A percentile compares a stretch with the other conserved stretches of the same genome.
These are phyloP conservation scores for Primulina eburnea DNA, from an alignment of 257 asterid genomes.

Conservation along the genomic window DNA sequence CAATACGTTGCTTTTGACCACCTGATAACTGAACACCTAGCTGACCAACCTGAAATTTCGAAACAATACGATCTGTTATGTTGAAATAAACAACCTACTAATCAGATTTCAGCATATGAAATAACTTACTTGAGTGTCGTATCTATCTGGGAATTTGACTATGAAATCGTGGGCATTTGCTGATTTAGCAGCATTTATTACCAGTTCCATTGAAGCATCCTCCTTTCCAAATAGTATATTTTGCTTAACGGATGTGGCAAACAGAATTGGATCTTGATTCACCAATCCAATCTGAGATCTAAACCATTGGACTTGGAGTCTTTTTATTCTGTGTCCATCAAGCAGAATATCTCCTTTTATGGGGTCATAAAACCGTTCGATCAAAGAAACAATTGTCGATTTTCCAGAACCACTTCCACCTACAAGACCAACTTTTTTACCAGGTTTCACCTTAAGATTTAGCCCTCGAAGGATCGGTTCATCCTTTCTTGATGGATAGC, in stretches of 20 bases:
- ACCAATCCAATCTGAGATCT: constrained; percentile 82
- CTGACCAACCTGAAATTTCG: not conserved
- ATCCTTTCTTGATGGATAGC: constrained; percentile 42
- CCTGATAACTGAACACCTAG: not conserved
- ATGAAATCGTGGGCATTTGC: constrained; percentile 79
- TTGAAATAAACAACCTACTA: not conserved
- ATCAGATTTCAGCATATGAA: not conserved
- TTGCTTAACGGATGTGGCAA: constrained; percentile 73
- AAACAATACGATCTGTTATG: not conserved
- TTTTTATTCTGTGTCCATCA: constrained; percentile 68
- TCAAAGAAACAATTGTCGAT: constrained; percentile 61
- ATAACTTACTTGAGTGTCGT: constrained; percentile 47
- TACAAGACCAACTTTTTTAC: constrained; percentile 38
- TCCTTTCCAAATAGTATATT: constrained; percentile 73
- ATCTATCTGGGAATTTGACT: constrained; percentile 53
- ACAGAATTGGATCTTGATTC: constrained; percentile 79
- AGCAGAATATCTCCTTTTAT: constrained; percentile 63
- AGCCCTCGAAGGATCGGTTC: constrained; percentile 33
- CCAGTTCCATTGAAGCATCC: constrained; percentile 63
- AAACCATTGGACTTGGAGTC: constrained; percentile 73
- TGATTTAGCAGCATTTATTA: constrained; percentile 62
- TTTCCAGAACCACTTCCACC: constrained; percentile 79
- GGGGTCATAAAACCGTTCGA: constrained; percentile 74
- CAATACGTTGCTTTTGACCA: constrained; percentile 59
- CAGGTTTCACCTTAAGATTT: constrained; percentile 32